Percentiles rank a stretch among this genome's conserved stretches.
Evolutionary conservation across 352 stramenopile genomes (phyloP).

Genomic region (Pythium brachiatum): DNA sequence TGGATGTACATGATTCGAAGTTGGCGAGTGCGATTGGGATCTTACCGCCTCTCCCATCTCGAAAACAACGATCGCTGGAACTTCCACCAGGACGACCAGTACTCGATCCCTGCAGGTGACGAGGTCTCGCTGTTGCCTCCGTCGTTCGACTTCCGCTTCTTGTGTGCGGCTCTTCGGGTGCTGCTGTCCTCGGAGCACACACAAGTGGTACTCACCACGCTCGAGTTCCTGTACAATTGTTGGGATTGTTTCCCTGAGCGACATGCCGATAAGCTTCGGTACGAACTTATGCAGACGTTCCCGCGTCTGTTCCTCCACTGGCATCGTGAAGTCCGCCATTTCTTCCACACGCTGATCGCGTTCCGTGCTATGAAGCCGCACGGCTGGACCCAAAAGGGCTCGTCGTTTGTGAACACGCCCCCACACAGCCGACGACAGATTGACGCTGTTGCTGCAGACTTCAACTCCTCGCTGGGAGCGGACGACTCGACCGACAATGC

Average conservation of each 20-base stretch:
- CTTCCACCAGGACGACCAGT: conserved; percentile 88
- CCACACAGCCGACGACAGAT: conserved; percentile 85
- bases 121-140: conserved; percentile 82
- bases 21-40: conserved; percentile 83
- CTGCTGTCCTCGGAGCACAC: conserved; percentile 82
- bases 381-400: conserved; percentile 81
- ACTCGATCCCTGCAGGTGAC: conserved; percentile 84
- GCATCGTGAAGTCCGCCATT: conserved; percentile 85
- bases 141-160: conserved; percentile 87
- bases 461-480: conserved; percentile 77
- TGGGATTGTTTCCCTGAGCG: conserved; percentile 89
- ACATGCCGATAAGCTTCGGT: conserved; percentile 84
- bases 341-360: conserved; percentile 85
- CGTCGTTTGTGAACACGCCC: conserved; percentile 85
- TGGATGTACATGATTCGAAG: conserved; percentile 93
- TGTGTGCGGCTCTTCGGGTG: conserved; percentile 79
- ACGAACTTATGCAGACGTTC: conserved; percentile 78
- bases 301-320: conserved; percentile 82
- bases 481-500: conserved; percentile 51
- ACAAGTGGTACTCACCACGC: conserved; percentile 80
- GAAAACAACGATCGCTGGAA: conserved; percentile 91
- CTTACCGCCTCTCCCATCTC: conserved; percentile 82
- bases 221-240: conserved; percentile 89
- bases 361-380: conserved; percentile 85
- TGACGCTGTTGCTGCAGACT: conserved; percentile 83